These are phyloP conservation scores for Thymus quinquecostatus DNA, from an alignment of 257 asterid genomes.

Conservation along the genomic window DNA sequence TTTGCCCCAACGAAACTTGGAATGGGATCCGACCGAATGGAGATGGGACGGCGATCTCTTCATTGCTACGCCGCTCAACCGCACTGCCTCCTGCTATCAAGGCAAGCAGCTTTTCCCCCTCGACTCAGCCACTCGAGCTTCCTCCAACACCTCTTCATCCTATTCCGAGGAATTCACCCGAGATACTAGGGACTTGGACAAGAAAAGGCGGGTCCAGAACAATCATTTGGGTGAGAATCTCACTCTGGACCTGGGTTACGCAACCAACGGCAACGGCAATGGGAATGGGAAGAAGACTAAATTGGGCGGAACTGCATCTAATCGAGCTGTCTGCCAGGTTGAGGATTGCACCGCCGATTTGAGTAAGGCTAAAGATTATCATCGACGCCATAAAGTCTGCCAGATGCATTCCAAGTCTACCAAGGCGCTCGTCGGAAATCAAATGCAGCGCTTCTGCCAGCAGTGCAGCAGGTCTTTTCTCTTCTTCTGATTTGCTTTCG, in stretches of 20 bases:
- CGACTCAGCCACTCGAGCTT: conserved; percentile 35
- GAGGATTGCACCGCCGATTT: conserved; percentile 74
- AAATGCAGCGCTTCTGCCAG: conserved; percentile 87
- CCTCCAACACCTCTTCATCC: conserved; percentile 63
- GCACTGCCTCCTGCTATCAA: conserved; percentile 34
- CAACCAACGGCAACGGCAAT: conserved; percentile 35
- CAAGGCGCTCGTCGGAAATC: conserved; percentile 63
- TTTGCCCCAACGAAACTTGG: conserved; percentile 46
- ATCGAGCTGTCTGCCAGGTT: conserved; percentile 71
- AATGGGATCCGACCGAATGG: conserved; percentile 82
- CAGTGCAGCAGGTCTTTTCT: conserved; percentile 79
- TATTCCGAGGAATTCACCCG: conserved; percentile 56
- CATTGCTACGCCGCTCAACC: conserved; percentile 57
- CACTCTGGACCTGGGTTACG: conserved; percentile 51
- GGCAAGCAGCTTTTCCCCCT: conserved; percentile 57
- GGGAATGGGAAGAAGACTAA: conserved; percentile 66
- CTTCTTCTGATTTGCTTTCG: background rate
- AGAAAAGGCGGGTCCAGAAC: conserved; percentile 57
- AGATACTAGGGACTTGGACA: conserved; percentile 52
- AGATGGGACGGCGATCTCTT: conserved; percentile 85
- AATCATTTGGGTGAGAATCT: conserved; percentile 42
- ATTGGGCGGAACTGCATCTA: conserved; percentile 42
- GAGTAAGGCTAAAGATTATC: conserved; percentile 76
- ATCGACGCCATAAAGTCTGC: conserved; percentile 81
- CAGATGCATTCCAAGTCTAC: conserved; percentile 75